Evolutionary conservation across 345 rosid species (phyloP), one percentile per base, ranked within the genome.

Genomic region (Arabidopsis suecica): DNA sequence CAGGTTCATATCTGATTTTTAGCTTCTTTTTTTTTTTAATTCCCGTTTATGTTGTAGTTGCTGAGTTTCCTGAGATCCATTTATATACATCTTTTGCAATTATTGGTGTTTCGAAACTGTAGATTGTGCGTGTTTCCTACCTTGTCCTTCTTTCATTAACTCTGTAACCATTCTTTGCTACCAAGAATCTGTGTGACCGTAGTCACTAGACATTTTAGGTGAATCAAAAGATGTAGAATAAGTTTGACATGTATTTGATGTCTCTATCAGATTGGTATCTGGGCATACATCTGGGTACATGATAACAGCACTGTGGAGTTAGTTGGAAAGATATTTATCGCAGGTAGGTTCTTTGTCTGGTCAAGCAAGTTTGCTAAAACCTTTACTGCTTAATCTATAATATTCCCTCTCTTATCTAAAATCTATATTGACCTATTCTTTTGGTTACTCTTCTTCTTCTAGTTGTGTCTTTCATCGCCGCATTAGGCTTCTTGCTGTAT

Each of bases 401-500:
- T 30, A 14, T 32, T 9, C 22, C 37, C 5, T 61, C 47, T 40
- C 45, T 75, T 41, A 11, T 71, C 38, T 14, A 22, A 11, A 64
- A 12, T 37, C 13, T 51, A 1, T 49, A 50, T 33, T 72, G 25
- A 51, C 2, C 0, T 7, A 9, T 16, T 12, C 13, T 59, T 57
- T 72, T 59, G 32, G 57, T 30, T 23, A 63, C 30, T 25, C 41
- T 41, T 71, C 30, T 66, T 82, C 54, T 74, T 74, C 34, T 87
- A 96, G 99, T 81, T 85, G 87, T 96, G 44, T 96, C 99, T 30
- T 85, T 91, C 76, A 62, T 93, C 36, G 99, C 98, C 49, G 96
- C 99, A 22, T 73, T 89, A 72, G 97, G 98, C 59, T 96, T 93
- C 88, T 81, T 93, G 88, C 84, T 91, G 2, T 96, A 88, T 69